Percentiles rank a stretch among this genome's conserved stretches.
Conservation (phyloP, 1,284 basidiomycete species). For the Hymenochaete sp. region DNA sequence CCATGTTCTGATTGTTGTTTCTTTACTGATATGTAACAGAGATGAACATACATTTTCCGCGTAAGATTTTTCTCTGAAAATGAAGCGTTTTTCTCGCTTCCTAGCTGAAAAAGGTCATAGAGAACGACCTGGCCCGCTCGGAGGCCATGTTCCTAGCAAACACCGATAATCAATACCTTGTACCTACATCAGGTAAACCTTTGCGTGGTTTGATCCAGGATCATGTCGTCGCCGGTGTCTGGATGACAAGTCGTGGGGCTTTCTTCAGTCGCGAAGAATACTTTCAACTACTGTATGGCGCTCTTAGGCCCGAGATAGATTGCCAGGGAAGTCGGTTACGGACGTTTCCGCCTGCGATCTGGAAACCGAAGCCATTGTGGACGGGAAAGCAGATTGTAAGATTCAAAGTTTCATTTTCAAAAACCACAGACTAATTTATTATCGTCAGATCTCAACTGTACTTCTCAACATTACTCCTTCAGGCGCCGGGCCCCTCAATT, state of each 20-base stretch:
- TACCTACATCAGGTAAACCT: slow-evolving; percentile 96
- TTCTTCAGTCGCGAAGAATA: slow-evolving; percentile 97
- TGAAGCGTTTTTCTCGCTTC: no score
- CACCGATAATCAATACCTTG: slow-evolving; percentile 98
- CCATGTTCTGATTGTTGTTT: slow-evolving; percentile 22
- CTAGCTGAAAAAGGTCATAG: no score
- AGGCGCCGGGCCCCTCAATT: slow-evolving; percentile 76
- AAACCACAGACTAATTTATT: background rate
- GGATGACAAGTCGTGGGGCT: slow-evolving; percentile 96
- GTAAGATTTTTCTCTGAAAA: slow-evolving; percentile 41
- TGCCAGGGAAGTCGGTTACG: slow-evolving; percentile 65
- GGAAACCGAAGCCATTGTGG: slow-evolving; percentile 89
- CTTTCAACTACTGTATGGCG: slow-evolving; percentile 94
- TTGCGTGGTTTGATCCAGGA: slow-evolving; percentile 98
- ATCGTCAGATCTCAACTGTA: slow-evolving; percentile 85
- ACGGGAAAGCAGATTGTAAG: slow-evolving; percentile 96
- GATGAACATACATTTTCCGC: slow-evolving; percentile 99
- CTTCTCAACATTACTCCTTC: slow-evolving; percentile 86
- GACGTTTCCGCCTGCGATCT: slow-evolving; percentile 87
- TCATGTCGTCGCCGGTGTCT: slow-evolving; percentile 96
- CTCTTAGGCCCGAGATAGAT: slow-evolving; percentile 83
- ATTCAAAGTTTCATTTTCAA: slow-evolving; percentile 9
- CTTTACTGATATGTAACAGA: slow-evolving; percentile 39
- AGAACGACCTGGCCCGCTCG: slow-evolving; percentile 88
- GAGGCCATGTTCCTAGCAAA: slow-evolving; percentile 94